Base-by-base conservation (phyloP, 495 filamentous ascomycete species). In the Tirmania nivea region DNA sequence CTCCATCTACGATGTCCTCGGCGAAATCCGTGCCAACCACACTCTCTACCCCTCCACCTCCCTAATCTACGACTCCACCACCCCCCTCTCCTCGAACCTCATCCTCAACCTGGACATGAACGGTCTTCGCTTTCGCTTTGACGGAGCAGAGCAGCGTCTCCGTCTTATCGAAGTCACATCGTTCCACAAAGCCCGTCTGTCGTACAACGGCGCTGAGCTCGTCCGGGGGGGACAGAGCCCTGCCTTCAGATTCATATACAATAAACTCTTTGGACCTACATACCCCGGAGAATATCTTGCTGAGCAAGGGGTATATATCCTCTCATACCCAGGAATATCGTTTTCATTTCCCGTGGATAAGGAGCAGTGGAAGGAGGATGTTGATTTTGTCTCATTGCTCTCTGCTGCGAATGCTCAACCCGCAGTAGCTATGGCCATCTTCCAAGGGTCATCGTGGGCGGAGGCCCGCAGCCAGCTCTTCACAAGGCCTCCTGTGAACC, bases 271-370 rank as follows among this genome's bases (percentile, higher is more conserved):
- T 62, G 90, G 90, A 0, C 86, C 86, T 12, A 88, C 89, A 0
- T 94, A 87, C 63, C 80, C 83, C 3, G 90, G 90, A 35, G 90
- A 97, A 70, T 95, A 88, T 57, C 69, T 93, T 31, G 72, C 80
- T 19, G 78, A 78, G 8, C 52, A 69, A 36, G 63, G 81, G 5
- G 72, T 73, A 12, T 96, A 94, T 63, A 76, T 92, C 12, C 70
- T 95, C 11, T 95, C 89, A 3, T 97, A 94, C 65, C 87, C 89
- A 10, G 90, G 90, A 0, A 77, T 97, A 21, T 83, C 88, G 0
- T 95, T 96, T 64, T 83, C 78, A 7, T 97, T 96, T 58, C 82
- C 85, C 14, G 70, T 97, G 48, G 75, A 78, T 51, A 67, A 75
- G 54, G 79, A 78, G 5, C 75, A 79, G n/a, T 94, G 84, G 74